Evolutionary conservation across 2,329 filamentous ascomycete species (phyloP).

Genomic region (Fusarium sp.): DNA sequence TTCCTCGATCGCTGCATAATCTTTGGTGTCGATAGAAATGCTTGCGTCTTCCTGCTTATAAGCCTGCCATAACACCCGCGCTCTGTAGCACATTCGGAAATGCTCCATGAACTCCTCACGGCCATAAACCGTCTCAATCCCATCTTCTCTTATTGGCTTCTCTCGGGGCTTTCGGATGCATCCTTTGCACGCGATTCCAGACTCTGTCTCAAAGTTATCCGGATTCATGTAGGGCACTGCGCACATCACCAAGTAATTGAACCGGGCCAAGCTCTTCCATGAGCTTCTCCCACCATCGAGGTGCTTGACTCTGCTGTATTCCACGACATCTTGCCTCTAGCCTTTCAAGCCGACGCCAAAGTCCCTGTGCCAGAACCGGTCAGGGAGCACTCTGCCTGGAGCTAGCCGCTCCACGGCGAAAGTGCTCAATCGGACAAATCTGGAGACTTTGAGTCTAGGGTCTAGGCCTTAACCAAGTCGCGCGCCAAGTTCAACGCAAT

Average conservation of each 20-base stretch:
- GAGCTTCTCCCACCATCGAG: not conserved
- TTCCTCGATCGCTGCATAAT: not conserved
- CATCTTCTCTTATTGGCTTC: not conserved
- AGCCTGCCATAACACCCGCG: not conserved
- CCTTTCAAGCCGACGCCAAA: not conserved
- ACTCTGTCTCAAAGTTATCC: fast-evolving
- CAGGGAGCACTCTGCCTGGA: fast-evolving
- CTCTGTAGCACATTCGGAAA: not conserved
- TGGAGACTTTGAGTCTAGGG: fast-evolving
- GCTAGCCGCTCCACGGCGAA: not conserved
- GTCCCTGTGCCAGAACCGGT: fast-evolving
- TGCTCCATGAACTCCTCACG: not conserved
- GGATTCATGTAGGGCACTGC: not conserved
- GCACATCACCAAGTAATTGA: not conserved
- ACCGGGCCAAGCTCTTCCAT: fast-evolving
- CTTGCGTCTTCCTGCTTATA: not conserved
- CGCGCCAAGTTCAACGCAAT: slow-evolving; percentile 26
- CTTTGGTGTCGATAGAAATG: fast-evolving
- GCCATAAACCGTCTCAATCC: not conserved
- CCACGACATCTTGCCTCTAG: not conserved
- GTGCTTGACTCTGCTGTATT: fast-evolving
- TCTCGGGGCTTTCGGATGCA: not conserved
- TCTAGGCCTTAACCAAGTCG: fast-evolving
- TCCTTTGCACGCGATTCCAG: not conserved
- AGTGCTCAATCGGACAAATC: not conserved